phyloP scores from a whole-genome alignment of 768 basidiomycete species.

The Leccinum subtestaceum region DNA sequence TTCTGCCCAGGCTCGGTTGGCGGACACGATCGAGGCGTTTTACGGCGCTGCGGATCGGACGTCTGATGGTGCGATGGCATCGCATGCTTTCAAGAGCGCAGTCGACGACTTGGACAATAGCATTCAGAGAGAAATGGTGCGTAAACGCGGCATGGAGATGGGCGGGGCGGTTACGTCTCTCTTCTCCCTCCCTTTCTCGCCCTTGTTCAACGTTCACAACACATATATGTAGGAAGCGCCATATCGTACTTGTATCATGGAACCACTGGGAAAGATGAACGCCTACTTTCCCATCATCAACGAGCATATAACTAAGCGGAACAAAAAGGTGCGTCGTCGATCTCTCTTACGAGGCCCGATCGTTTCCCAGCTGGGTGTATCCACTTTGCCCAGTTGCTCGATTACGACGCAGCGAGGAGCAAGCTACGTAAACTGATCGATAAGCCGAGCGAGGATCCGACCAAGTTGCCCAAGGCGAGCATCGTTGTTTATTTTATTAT shows the following conservation, averaged over 20 bases:
- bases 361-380: background rate
- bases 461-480: constrained; percentile 77
- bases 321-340: constrained; percentile 76
- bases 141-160: constrained; percentile 26
- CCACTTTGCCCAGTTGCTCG: constrained; percentile 64
- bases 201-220: background rate
- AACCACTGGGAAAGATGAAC: constrained; percentile 95
- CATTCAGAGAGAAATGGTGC: constrained; percentile 79
- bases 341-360: too few species aligned
- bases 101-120: constrained; percentile 90
- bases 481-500: background rate
- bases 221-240: constrained; percentile 72
- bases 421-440: constrained; percentile 85
- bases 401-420: constrained; percentile 91
- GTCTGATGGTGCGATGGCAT: constrained; percentile 94
- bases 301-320: constrained; percentile 89
- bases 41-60: constrained; percentile 81
- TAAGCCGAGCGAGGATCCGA: constrained; percentile 91
- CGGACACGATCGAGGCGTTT: constrained; percentile 91
- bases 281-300: constrained; percentile 93
- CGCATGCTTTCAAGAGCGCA: constrained; percentile 92
- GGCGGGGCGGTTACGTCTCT: background rate
- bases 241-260: constrained; percentile 91
- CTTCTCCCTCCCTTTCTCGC: too few species aligned
- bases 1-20: constrained; percentile 85